Percentiles rank a stretch among this genome's conserved stretches.
phyloP scores from a whole-genome alignment of 2,329 filamentous ascomycete genomes.

The Aspergillus spinulosporus region DNA sequence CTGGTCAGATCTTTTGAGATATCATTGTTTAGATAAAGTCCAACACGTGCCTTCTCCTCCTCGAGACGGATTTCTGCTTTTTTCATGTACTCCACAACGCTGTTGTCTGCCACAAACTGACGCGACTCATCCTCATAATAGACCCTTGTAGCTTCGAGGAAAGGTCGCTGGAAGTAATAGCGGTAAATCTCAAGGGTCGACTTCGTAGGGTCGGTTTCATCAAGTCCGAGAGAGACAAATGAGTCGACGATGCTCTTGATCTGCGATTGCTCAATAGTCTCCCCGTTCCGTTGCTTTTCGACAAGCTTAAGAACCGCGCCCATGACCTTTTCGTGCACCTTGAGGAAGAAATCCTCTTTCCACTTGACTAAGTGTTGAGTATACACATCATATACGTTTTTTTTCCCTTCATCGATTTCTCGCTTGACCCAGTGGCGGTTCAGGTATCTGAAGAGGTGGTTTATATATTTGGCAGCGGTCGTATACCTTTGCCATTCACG shows the following conservation, averaged over 20 bases:
- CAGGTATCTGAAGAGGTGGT: constrained; percentile 93
- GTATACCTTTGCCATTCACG: constrained; percentile 96
- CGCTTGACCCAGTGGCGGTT: constrained; percentile 99
- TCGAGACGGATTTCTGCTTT: constrained; percentile 88
- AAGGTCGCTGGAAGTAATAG: constrained; percentile 87
- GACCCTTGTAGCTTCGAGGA: constrained; percentile 75
- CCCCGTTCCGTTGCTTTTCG: constrained; percentile 94
- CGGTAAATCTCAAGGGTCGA: constrained; percentile 95
- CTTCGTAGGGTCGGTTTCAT: constrained; percentile 89
- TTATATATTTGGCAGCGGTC: constrained; percentile 92
- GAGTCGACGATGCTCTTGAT: constrained; percentile 98
- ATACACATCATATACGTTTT: constrained; percentile 97
- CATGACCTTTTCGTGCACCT: constrained; percentile 88
- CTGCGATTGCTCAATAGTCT: constrained; percentile 95
- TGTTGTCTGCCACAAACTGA: constrained; percentile 93
- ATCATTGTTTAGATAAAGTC: constrained; percentile 86
- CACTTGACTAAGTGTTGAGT: constrained; percentile 94
- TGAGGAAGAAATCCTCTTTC: constrained; percentile 85
- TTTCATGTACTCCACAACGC: constrained; percentile 99
- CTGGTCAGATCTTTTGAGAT: constrained; percentile 83
- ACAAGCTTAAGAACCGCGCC: constrained; percentile 89
- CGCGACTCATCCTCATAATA: constrained; percentile 94
- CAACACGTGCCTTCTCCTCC: constrained; percentile 92
- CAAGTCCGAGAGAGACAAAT: constrained; percentile 90
- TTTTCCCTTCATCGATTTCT: constrained; percentile 98